Evolutionary conservation across 352 stramenopile species (phyloP).

Genomic region (Phytophthora tubulina): DNA sequence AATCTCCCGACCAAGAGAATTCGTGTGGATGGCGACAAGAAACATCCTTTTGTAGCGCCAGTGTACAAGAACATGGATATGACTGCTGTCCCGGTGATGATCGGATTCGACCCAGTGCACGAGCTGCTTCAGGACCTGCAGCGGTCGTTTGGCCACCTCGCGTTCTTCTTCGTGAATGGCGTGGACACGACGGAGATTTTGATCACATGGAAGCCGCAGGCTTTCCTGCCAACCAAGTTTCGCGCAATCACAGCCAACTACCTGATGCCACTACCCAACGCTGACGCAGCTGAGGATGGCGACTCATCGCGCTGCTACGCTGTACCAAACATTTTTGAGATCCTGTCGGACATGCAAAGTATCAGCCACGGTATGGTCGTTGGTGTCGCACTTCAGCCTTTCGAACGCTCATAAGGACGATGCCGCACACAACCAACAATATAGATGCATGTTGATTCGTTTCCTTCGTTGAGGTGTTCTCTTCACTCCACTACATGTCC

Average conservation of each 20-base stretch:
- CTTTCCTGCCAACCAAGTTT: constrained; percentile 85
- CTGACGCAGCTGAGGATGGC: constrained; percentile 35
- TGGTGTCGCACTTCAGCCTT: constrained; percentile 62
- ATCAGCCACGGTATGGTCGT: constrained; percentile 74
- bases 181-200: constrained; percentile 72
- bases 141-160: constrained; percentile 67
- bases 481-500: not conserved
- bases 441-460: constrained; percentile 35
- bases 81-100: constrained; percentile 64
- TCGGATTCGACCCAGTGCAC: constrained; percentile 83
- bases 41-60: constrained; percentile 70
- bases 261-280: constrained; percentile 63
- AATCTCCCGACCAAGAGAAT: constrained; percentile 76
- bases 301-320: constrained; percentile 50
- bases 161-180: constrained; percentile 84
- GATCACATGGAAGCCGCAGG: constrained; percentile 82
- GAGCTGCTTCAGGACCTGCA: constrained; percentile 70
- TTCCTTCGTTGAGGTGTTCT: not conserved
- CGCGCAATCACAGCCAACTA: constrained; percentile 77
- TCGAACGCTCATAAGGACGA: constrained; percentile 58
- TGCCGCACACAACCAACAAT: constrained; percentile 36
- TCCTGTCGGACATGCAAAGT: constrained; percentile 79
- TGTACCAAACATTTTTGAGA: constrained; percentile 82
- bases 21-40: constrained; percentile 54
- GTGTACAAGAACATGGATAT: constrained; percentile 92